phyloP scores from a whole-genome alignment of 441 rosid species.

The Theobroma grandiflorum region DNA sequence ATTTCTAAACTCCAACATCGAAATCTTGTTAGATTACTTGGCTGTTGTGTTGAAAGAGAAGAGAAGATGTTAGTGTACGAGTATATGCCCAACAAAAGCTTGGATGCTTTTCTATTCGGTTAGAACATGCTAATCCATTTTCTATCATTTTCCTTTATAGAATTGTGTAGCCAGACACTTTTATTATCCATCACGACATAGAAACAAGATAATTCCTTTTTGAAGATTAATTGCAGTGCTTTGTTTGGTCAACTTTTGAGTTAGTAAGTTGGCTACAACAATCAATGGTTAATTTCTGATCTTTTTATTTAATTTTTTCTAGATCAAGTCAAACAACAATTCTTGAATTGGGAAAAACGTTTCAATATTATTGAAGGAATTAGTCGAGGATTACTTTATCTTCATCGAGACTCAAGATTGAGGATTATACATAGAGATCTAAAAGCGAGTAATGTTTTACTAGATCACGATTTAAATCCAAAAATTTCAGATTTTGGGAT shows the following conservation, averaged over 20 bases:
- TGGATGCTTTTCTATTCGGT: slow-evolving; percentile 37
- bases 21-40: slow-evolving; percentile 42
- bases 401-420: slow-evolving; percentile 54
- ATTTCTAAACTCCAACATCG: slow-evolving; percentile 46
- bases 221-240: no score
- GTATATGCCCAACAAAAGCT: slow-evolving; percentile 43
- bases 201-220: no score
- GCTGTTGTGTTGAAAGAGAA: slow-evolving; percentile 42
- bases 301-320: neutral
- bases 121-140: neutral
- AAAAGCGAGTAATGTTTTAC: slow-evolving; percentile 19
- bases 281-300: neutral
- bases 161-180: no score
- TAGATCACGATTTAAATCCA: slow-evolving; percentile 10
- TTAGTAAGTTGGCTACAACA: no score
- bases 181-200: no score
- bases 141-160: neutral
- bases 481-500: slow-evolving; percentile 30
- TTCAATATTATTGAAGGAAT: slow-evolving; percentile 44
- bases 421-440: slow-evolving; percentile 52
- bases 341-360: slow-evolving; percentile 40
- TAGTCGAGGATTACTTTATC: slow-evolving; percentile 49
- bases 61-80: slow-evolving; percentile 44
- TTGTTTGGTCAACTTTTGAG: no score
- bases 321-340: slow-evolving; percentile 36